phyloP scores from a whole-genome alignment of 163 green algal genomes.

The Dunaliella salina region DNA sequence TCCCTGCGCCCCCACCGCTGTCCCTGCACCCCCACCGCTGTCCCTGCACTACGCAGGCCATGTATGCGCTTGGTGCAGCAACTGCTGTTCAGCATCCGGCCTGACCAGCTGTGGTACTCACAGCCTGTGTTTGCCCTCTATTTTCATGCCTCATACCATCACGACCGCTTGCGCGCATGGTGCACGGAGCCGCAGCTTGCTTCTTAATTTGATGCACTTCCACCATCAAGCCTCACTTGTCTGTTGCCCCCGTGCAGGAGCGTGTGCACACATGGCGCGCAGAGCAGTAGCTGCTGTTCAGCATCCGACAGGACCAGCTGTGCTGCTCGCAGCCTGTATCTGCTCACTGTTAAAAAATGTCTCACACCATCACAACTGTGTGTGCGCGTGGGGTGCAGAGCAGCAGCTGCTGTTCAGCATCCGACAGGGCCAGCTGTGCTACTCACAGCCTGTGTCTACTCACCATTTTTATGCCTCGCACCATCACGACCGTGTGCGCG shows the following conservation, averaged over 20 bases:
- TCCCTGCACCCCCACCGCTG: too few relatives aligned
- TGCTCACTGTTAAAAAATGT: too few relatives aligned
- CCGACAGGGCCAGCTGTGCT: constrained; percentile 34
- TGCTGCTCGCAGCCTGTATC: constrained; percentile 24
- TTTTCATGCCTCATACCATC: too few relatives aligned
- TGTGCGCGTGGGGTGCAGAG: background rate
- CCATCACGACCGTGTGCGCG: constrained; percentile 37
- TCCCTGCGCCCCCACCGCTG: too few relatives aligned
- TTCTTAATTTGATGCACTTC: too few relatives aligned
- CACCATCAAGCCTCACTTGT: too few relatives aligned
- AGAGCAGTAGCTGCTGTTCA: background rate
- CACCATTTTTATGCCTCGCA: too few relatives aligned
- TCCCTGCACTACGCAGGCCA: too few relatives aligned
- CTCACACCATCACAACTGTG: background rate
- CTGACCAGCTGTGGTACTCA: constrained; percentile 37
- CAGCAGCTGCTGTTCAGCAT: background rate
- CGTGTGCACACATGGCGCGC: background rate
- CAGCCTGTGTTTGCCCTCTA: constrained; percentile 16
- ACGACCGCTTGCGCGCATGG: constrained; percentile 32
- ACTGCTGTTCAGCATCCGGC: background rate
- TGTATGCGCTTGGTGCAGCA: background rate
- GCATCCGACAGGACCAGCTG: constrained; percentile 32
- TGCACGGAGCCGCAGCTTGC: constrained; percentile 8
- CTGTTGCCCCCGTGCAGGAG: too few relatives aligned
- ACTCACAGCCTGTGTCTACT: constrained; percentile 27